Evolutionary conservation across 2,329 filamentous ascomycete species (phyloP).

Genomic region (Paramyrothecium sp.): DNA sequence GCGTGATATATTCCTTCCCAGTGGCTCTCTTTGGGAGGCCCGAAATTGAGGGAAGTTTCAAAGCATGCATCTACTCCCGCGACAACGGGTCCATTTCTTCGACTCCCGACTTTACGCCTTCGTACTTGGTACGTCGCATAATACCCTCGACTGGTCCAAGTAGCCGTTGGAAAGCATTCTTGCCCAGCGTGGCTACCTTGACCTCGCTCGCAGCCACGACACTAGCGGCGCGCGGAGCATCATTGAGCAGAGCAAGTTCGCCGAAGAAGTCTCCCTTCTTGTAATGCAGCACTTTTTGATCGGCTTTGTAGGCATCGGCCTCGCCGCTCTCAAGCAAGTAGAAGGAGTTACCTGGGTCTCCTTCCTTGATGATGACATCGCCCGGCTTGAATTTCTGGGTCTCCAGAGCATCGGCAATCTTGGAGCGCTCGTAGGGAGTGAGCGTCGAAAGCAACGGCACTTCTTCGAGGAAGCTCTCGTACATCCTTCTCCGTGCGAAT

Average conservation of each 20-base stretch:
- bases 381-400: slow-evolving; percentile 81
- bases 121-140: slow-evolving; percentile 76
- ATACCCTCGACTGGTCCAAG: slow-evolving; percentile 92
- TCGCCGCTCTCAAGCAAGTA: slow-evolving; percentile 87
- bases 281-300: slow-evolving; percentile 75
- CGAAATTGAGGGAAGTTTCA: too few species aligned
- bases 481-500: slow-evolving; percentile 93
- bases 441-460: slow-evolving; percentile 81
- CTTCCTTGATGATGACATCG: slow-evolving; percentile 84
- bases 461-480: slow-evolving; percentile 94
- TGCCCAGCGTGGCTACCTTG: slow-evolving; percentile 89
- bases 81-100: slow-evolving; percentile 68
- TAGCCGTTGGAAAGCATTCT: slow-evolving; percentile 91
- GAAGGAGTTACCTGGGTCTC: slow-evolving; percentile 88
- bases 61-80: slow-evolving; percentile 18
- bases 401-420: slow-evolving; percentile 95
- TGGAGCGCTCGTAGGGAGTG: slow-evolving; percentile 90
- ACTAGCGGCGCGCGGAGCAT: slow-evolving; percentile 88
- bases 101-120: slow-evolving; percentile 58
- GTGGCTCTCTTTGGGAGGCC: too few species aligned
- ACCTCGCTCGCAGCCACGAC: slow-evolving; percentile 82
- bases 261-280: slow-evolving; percentile 95
- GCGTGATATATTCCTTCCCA: too few species aligned
- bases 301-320: slow-evolving; percentile 83
- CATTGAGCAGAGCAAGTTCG: slow-evolving; percentile 88